Percentiles rank a stretch among this genome's conserved stretches.
Conservation (phyloP, 441 rosid genomes). For the Brassica hybrid region DNA sequence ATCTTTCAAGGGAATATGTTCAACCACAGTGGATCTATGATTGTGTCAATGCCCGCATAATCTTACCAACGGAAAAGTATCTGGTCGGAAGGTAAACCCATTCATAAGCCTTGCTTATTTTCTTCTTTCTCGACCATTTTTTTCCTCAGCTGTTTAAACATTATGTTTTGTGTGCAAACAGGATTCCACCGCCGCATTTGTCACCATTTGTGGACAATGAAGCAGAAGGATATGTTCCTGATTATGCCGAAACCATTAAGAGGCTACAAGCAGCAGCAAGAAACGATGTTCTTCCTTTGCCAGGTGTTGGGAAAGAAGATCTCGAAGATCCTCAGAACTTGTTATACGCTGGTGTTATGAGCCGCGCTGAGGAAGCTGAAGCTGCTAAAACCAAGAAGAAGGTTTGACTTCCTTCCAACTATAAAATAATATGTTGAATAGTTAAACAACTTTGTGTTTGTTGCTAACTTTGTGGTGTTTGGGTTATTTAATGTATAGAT, state of each 20-base stretch:
- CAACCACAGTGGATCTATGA: slow-evolving; percentile 97
- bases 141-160: neutral
- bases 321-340: slow-evolving; percentile 77
- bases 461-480: neutral
- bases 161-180: slow-evolving; percentile 36
- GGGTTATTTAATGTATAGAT: slow-evolving; percentile 51
- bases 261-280: slow-evolving; percentile 79
- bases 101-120: neutral
- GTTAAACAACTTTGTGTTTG: neutral
- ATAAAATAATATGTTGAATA: neutral
- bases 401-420: slow-evolving; percentile 43
- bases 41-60: slow-evolving; percentile 75
- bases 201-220: slow-evolving; percentile 91
- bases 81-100: slow-evolving; percentile 76
- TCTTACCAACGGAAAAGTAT: slow-evolving; percentile 75
- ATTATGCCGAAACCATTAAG: slow-evolving; percentile 81
- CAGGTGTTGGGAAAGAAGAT: slow-evolving; percentile 75
- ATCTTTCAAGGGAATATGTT: slow-evolving; percentile 82
- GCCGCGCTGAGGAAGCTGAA: slow-evolving; percentile 79
- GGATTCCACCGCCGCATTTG: slow-evolving; percentile 87
- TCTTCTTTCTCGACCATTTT: neutral
- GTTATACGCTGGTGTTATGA: slow-evolving; percentile 71
- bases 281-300: slow-evolving; percentile 82
- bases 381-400: slow-evolving; percentile 67
- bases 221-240: slow-evolving; percentile 90